Evolutionary conservation across 2,329 filamentous ascomycete species (phyloP), one percentile per base, ranked within the genome.

Genomic region (Colletotrichum sp.): DNA sequence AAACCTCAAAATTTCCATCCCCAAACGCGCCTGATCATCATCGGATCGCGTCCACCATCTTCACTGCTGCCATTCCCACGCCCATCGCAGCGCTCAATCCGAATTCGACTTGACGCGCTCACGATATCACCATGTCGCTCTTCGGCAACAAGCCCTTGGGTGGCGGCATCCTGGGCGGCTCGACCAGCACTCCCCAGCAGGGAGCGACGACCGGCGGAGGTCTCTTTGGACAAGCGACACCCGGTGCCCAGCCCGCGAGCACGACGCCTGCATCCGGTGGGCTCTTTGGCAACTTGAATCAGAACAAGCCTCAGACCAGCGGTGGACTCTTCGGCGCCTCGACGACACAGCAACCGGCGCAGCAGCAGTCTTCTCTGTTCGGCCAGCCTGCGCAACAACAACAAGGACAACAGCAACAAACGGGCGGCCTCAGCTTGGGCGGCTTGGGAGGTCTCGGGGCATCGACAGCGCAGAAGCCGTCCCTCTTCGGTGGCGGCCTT

Each of bases 401-500:
- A 74, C 75, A 71, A 28, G 81, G 77, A 72, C 79, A 79, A 62
- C 76, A 73, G 64, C 79, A 80, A 39, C 77, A 76, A 52, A 57
- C 76, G 66, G 69, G 73, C 12, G 65, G 65, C 32, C 30, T 73
- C 28, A 71, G 52, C 26, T 28, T 77, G 34, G 76, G 76, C 36
- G 76, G 76, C 21, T 32, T 77, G 24, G 59, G 72, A 18, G 76
- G 72, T 12, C 7, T 76, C 6, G 69, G 73, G 36, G 69, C 77
- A 70, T 52, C 76, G 39, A 77, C 73, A 28, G 69, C 59, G 21
- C 76, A 77, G 36, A 78, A 77, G 60, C 83, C 85, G 13, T 85
- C 83, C 32, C 78, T 87, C 12, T 87, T 88, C 76, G 84, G 84
- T 49, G 84, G 84, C 52, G 60, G 79, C 79, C 76, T 79, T 81